These are phyloP conservation scores for Colletotrichum noveboracense DNA, from an alignment of 2,329 filamentous ascomycete species.

Conservation along the genomic window DNA sequence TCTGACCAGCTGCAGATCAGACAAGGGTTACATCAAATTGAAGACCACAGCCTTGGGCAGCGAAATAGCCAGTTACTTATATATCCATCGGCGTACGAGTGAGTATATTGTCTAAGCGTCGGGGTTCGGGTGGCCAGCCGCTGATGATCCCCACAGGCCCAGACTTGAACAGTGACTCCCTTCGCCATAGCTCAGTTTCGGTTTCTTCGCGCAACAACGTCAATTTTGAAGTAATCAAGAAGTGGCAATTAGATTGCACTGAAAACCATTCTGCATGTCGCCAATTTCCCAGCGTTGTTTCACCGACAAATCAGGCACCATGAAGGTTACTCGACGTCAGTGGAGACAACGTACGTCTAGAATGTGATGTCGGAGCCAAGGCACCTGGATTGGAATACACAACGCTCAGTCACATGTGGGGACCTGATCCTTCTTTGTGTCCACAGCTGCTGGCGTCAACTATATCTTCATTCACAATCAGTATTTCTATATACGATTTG, in stretches of 20 bases:
- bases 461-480: background rate
- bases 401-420: background rate
- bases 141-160: background rate
- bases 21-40: background rate
- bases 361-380: background rate
- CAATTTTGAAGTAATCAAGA: background rate
- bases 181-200: background rate
- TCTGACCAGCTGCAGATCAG: background rate
- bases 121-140: rapidly evolving
- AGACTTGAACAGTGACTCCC: background rate
- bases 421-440: background rate
- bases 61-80: background rate
- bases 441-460: background rate
- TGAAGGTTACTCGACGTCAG: background rate
- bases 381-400: background rate
- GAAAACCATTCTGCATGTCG: background rate
- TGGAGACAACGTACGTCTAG: background rate
- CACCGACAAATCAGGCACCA: background rate
- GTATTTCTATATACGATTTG: background rate
- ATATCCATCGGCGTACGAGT: background rate
- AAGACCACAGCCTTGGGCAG: background rate
- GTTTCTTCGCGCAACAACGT: background rate
- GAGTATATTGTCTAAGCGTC: background rate
- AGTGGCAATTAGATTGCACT: background rate
- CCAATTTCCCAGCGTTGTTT: background rate